Evolutionary conservation across 75 land plant genomes (phyloP), one percentile per base, ranked within the genome.

Genomic region (Sequoia sempervirens): DNA sequence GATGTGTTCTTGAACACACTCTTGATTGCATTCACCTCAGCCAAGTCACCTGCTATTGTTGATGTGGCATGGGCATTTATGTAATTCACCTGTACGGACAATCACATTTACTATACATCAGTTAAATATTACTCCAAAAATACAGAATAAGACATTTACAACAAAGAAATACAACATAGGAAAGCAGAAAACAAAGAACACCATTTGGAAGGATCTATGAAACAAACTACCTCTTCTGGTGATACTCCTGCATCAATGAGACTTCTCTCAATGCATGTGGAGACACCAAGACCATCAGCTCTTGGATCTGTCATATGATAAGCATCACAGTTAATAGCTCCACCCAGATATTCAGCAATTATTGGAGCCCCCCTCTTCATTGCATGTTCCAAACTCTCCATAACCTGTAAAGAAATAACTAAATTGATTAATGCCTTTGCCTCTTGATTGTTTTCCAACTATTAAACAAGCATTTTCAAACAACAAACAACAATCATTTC

Each of bases 41-140:
- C 98, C 54, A 96, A 80, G 73, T 96, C 98, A 85, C 98, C 98
- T 74, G 92, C 98, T 66, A 90, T 85, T 37, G 98, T 96, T 56
- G 98, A 96, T 81, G 98, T 96, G 11, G 98, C 98, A 91, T 96
- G 98, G 28, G 98, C 98, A 92, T 96, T 96, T 13, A 96, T 96
- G 82, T 96, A 96, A 76, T 96, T 96, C 79, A 96, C 98, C 98
- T 96, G 86, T 30, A 85, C 80, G 38, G 23, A 81, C 23, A 47
- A 81, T 84, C 83, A 80, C 14, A 5, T 61, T 30, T 34, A 13
- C 37, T 80, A 76, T 30, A 50, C 6, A 36, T 11, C 41, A 73
- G 28, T 82, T 38, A 41, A 69, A 26, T 37, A 74, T n/a, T 69
- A 81, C 38, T 5, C 26, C 1, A 36, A 52, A 10, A 54, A 14